Base-by-base conservation (phyloP, 768 basidiomycete species). In the Hericium alpestre region DNA sequence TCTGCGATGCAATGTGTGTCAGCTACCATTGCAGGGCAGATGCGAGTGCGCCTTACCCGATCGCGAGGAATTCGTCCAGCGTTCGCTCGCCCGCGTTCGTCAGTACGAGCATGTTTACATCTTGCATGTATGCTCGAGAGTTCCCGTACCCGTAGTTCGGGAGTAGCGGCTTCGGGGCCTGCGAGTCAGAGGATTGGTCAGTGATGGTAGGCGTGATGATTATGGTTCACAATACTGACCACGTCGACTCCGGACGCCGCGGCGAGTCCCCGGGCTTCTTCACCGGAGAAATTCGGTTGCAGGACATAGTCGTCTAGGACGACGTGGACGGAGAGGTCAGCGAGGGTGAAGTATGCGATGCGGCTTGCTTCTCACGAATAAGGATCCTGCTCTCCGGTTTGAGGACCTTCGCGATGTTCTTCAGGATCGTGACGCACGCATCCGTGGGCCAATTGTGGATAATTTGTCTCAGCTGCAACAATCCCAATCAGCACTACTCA, bases 361-460 rank as follows among this genome's bases (percentile, higher is more conserved):
- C 32, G 1, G 1, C 8, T 10, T 32, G 32, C 32, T 16, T 63
- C 71, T 22, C 37, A 72, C 71, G 68, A 15, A 74, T 68, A 12
- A 74, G 54, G 40, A 74, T 20, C 6, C 66, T 64, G 55, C 69
- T 70, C n/a, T 61, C 38, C 0, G 69, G 64, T 10, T 23, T 57
- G 68, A 73, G 66, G 6, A 65, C 69, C 15, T 53, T 61, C 8
- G 62, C 58, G 3, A 73, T 53, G 50, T 67, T 69, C 27, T 58
- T 63, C 38, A 74, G 55, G 51, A 74, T 72, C 2, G 43, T 59
- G 18, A 66, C 38, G 41, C 66, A 69, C 25, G 72, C 69, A 1
- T 64, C 63, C 27, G 72, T 66, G 10, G 71, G 69, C 73, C 72
- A 74, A 57, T 74, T 65, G 50, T 72, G 73, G 22, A 68, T 62